Evolutionary conservation across 192 early-diverging fungal genomes (phyloP).

Genomic region (Helicostylum pulchrum): DNA sequence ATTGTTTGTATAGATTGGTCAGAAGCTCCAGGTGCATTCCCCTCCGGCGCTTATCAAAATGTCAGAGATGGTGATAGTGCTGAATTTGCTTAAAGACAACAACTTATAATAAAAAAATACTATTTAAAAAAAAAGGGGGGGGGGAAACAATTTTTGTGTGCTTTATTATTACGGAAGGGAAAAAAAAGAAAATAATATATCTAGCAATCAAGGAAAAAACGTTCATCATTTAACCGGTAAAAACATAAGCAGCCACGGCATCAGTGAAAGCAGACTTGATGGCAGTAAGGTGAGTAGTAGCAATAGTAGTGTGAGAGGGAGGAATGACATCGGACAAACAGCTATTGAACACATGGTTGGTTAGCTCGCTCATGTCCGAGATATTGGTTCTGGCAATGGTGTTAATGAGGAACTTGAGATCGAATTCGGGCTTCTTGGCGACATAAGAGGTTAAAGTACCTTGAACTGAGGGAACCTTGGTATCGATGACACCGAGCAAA

Average conservation of each 20-base stretch:
- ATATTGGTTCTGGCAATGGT: not conserved
- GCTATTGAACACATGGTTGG: not conserved
- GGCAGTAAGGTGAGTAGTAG: not conserved
- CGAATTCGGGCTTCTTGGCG: slow-evolving; percentile 15
- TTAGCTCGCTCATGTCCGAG: not conserved
- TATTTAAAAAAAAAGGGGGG: not conserved
- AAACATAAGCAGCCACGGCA: slow-evolving; percentile 9
- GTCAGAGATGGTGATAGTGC: slow-evolving; percentile 28
- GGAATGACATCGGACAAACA: slow-evolving; percentile 14
- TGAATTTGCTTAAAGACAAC: slow-evolving; percentile 12
- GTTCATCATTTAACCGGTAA: no score
- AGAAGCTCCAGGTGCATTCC: slow-evolving; percentile 33
- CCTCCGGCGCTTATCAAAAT: slow-evolving; percentile 22
- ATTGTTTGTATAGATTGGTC: slow-evolving; percentile 17
- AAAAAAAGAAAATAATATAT: not conserved
- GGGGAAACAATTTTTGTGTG: not conserved
- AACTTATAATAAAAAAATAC: not conserved
- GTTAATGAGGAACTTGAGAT: not conserved
- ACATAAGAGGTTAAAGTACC: not conserved
- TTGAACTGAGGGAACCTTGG: not conserved
- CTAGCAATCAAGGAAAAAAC: no score
- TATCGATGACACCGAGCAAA: slow-evolving; percentile 2
- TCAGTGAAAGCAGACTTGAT: slow-evolving; percentile 12
- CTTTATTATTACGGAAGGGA: not conserved
- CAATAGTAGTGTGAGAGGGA: not conserved